Conservation (phyloP, 1,284 basidiomycete species). For the Ustilago nuda region DNA sequence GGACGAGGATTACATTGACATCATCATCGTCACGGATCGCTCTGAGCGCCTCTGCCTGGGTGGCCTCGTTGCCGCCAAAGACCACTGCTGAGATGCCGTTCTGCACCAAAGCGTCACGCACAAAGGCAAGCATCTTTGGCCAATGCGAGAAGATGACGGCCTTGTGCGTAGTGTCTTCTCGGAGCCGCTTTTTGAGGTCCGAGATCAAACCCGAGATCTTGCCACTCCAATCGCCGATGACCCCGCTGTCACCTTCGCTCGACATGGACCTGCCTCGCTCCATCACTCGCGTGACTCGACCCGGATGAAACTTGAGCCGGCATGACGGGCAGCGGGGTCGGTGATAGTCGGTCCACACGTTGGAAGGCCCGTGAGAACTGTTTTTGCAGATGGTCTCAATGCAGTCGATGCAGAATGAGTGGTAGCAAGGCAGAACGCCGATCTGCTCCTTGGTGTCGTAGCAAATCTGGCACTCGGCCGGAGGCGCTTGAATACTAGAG, state of each 20-base stretch:
- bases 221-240: slow-evolving; percentile 49
- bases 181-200: slow-evolving; percentile 35
- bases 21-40: slow-evolving; percentile 50
- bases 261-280: slow-evolving; percentile 29
- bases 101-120: slow-evolving; percentile 42
- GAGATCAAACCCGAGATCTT: slow-evolving; percentile 55
- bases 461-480: slow-evolving; percentile 46
- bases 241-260: slow-evolving; percentile 12
- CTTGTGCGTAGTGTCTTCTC: slow-evolving; percentile 42
- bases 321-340: slow-evolving; percentile 36
- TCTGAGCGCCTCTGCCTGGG: slow-evolving; percentile 44
- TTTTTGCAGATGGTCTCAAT: slow-evolving; percentile 40
- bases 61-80: slow-evolving; percentile 34
- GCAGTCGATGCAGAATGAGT: slow-evolving; percentile 53
- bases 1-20: slow-evolving; percentile 47
- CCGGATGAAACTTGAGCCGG: slow-evolving; percentile 26
- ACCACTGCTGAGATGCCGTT: slow-evolving; percentile 41
- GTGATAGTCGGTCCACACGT: neutral
- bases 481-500: neutral
- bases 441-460: slow-evolving; percentile 38
- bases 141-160: slow-evolving; percentile 57
- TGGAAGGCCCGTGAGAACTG: slow-evolving; percentile 1
- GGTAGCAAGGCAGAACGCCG: slow-evolving; percentile 54
- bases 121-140: slow-evolving; percentile 50
- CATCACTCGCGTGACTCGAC: slow-evolving; percentile 44